phyloP scores from a whole-genome alignment of 2,329 filamentous ascomycete species.

The Tolypocladium endophyticum region DNA sequence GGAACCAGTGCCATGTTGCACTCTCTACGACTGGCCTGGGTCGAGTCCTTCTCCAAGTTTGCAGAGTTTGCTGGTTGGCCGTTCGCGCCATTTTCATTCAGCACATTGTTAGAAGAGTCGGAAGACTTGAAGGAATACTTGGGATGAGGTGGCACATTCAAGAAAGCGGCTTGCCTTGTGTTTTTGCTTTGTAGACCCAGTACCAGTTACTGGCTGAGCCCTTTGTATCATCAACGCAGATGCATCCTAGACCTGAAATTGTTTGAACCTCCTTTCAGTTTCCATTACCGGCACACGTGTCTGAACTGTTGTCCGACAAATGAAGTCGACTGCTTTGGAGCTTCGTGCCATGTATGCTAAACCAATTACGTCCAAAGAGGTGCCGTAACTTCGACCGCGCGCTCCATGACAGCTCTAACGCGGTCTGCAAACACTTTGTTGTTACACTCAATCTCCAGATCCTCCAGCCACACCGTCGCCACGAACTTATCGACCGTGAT shows the following conservation, averaged over 20 bases:
- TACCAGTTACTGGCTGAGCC: slow-evolving; percentile 6
- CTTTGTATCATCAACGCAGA: slow-evolving; percentile 17
- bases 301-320: neutral
- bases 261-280: neutral
- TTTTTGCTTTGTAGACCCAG: slow-evolving; percentile 18
- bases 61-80: slow-evolving; percentile 83
- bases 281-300: neutral
- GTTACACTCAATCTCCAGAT: slow-evolving; percentile 77
- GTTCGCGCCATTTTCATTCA: slow-evolving; percentile 85
- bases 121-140: slow-evolving; percentile 48
- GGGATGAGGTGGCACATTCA: slow-evolving; percentile 22
- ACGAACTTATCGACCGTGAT: slow-evolving; percentile 82
- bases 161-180: slow-evolving; percentile 1
- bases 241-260: slow-evolving; percentile 6
- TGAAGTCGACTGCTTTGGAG: neutral
- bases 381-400: slow-evolving; percentile 78
- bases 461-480: slow-evolving; percentile 86
- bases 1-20: slow-evolving; percentile 94
- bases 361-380: slow-evolving; percentile 48
- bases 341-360: neutral
- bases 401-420: slow-evolving; percentile 80
- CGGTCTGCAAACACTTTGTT: slow-evolving; percentile 73
- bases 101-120: slow-evolving; percentile 74
- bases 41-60: slow-evolving; percentile 96
- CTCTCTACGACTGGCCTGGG: slow-evolving; percentile 85